These are phyloP conservation scores for Diaporthe longicolla DNA, from an alignment of 2,329 filamentous ascomycete species.

Conservation along the genomic window DNA sequence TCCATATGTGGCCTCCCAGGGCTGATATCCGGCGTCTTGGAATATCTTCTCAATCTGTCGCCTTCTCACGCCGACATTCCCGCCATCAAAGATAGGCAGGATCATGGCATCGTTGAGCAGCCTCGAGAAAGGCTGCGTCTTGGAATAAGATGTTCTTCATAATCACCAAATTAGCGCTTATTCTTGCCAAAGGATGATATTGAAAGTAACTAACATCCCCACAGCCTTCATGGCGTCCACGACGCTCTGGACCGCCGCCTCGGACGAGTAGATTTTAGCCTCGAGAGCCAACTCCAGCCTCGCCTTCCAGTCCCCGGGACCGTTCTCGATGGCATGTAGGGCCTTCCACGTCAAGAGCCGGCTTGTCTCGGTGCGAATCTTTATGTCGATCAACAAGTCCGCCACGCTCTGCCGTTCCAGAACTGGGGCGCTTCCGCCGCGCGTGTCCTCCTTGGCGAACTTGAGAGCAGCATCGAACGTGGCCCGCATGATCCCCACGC, in stretches of 20 bases:
- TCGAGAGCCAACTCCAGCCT: constrained; percentile 61
- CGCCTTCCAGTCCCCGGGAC: constrained; percentile 54
- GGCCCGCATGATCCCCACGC: constrained; percentile 66
- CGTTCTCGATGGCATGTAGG: constrained; percentile 57
- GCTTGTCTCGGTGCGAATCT: constrained; percentile 44
- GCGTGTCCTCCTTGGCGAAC: constrained; percentile 63
- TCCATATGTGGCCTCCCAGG: constrained; percentile 57
- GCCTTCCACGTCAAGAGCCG: constrained; percentile 65
- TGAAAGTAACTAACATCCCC: constrained; percentile 56
- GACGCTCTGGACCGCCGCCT: constrained; percentile 61
- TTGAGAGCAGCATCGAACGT: constrained; percentile 65
- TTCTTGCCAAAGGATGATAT: accelerated
- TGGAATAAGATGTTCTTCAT: constrained; percentile 56
- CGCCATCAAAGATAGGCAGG: constrained; percentile 66
- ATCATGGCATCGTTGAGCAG: constrained; percentile 61
- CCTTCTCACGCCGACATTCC: constrained; percentile 66
- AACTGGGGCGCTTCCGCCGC: constrained; percentile 61
- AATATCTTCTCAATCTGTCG: constrained; percentile 63
- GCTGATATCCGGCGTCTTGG: constrained; percentile 58
- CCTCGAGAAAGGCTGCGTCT: constrained; percentile 57
- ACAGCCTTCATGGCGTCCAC: constrained; percentile 65
- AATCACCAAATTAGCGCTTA: constrained; percentile 11
- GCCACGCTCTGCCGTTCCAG: constrained; percentile 64
- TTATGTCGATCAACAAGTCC: constrained; percentile 57
- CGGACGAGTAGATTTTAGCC: constrained; percentile 65